Evolutionary conservation across 1,284 basidiomycete species (phyloP).

Genomic region (Jaminaea rosea): DNA sequence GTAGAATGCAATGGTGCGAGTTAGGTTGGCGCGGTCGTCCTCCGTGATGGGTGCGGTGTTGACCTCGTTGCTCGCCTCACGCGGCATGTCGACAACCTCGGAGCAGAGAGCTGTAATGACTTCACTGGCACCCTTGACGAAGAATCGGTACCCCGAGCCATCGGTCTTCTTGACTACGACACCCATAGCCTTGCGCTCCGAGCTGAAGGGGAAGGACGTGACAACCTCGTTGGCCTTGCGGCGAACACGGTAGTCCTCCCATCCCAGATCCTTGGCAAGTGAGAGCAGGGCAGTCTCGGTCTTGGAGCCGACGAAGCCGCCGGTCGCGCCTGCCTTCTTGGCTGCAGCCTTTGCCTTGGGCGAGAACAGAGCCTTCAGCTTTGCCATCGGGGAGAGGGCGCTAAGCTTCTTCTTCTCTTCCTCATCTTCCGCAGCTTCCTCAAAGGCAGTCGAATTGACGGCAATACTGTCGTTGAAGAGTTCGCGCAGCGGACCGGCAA

Average conservation of each 20-base stretch:
- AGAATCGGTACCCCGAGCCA: slow-evolving; percentile 60
- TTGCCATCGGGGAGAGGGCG: background rate
- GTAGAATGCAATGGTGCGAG: slow-evolving; percentile 86
- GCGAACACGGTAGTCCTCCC: slow-evolving; percentile 65
- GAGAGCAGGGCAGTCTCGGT: slow-evolving; percentile 87
- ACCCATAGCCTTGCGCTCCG: slow-evolving; percentile 91
- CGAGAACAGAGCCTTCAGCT: background rate
- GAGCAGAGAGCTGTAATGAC: slow-evolving; percentile 71
- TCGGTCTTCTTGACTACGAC: slow-evolving; percentile 64
- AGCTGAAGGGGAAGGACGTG: slow-evolving; percentile 91
- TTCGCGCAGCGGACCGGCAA: slow-evolving; percentile 59
- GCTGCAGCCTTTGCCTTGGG: slow-evolving; percentile 1
- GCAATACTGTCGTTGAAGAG: slow-evolving; percentile 80
- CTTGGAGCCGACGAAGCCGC: slow-evolving; percentile 86
- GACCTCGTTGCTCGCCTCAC: slow-evolving; percentile 45
- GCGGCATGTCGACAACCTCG: slow-evolving; percentile 61
- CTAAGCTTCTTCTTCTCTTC: slow-evolving; percentile 49
- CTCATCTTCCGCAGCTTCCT: slow-evolving; percentile 54
- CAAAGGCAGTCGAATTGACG: slow-evolving; percentile 92
- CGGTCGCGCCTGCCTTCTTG: slow-evolving; percentile 1
- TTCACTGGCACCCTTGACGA: slow-evolving; percentile 88
- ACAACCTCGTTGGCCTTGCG: slow-evolving; percentile 63
- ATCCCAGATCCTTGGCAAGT: slow-evolving; percentile 77
- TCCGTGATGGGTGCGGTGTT: slow-evolving; percentile 51
- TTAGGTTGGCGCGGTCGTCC: slow-evolving; percentile 66